Conservation (phyloP, 768 basidiomycete species). For the Lactarius deliciosus region DNA sequence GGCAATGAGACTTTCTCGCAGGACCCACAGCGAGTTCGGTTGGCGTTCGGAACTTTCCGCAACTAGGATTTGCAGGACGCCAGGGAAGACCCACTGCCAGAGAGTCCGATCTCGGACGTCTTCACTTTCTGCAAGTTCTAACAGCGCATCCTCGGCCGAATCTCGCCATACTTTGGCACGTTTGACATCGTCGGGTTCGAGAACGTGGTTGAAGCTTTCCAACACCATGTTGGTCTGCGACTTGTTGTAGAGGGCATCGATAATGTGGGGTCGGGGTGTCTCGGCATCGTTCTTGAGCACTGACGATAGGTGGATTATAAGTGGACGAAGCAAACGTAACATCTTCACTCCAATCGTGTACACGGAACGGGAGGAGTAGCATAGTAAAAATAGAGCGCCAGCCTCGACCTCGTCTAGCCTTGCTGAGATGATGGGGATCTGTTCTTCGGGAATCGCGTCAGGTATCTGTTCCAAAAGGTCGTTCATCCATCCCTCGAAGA, state of each 20-base stretch:
- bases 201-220: slow-evolving; percentile 62
- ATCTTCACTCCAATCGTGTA: slow-evolving; percentile 63
- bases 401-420: slow-evolving; percentile 65
- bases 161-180: slow-evolving; percentile 69
- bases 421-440: slow-evolving; percentile 43
- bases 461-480: slow-evolving; percentile 44
- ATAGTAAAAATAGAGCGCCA: slow-evolving; percentile 72
- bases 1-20: slow-evolving; percentile 67
- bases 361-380: slow-evolving; percentile 52
- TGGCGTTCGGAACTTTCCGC: slow-evolving; percentile 48
- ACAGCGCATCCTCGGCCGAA: slow-evolving; percentile 52
- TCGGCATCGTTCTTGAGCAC: slow-evolving; percentile 31
- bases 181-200: slow-evolving; percentile 58
- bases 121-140: slow-evolving; percentile 71
- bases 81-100: slow-evolving; percentile 73
- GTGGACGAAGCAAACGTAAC: slow-evolving; percentile 53
- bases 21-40: slow-evolving; percentile 45
- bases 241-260: slow-evolving; percentile 55
- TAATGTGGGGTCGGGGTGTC: slow-evolving; percentile 41
- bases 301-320: slow-evolving; percentile 47
- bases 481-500: slow-evolving; percentile 69
- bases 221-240: slow-evolving; percentile 48
- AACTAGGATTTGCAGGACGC: slow-evolving; percentile 48
- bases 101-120: slow-evolving; percentile 65
- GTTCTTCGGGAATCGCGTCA: slow-evolving; percentile 42